phyloP scores from a whole-genome alignment of 2,329 filamentous ascomycete genomes.

The Drechslerella coelobrocha region DNA sequence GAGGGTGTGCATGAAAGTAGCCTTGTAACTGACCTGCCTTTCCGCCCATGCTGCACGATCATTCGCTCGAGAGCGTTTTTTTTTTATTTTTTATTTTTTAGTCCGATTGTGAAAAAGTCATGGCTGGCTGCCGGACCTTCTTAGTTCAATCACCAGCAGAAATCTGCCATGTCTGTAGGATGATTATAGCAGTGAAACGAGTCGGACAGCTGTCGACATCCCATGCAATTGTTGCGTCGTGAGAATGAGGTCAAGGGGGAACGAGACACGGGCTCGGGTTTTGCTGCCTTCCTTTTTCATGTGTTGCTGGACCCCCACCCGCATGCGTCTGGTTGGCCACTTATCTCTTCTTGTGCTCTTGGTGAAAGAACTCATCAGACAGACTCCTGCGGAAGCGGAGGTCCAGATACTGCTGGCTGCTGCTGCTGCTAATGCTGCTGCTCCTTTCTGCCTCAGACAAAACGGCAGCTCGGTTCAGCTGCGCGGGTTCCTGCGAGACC shows the following conservation, averaged over 20 bases:
- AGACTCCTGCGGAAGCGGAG: not conserved
- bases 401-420: not conserved
- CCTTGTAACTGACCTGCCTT: constrained; percentile 45
- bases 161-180: not conserved
- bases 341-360: not conserved
- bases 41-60: constrained; percentile 45
- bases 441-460: not conserved
- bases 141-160: constrained; percentile 14
- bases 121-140: constrained; percentile 30
- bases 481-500: not conserved
- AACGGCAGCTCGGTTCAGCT: not conserved
- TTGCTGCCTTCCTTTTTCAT: constrained; percentile 41
- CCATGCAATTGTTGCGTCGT: not conserved
- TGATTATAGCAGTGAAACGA: too few relatives aligned
- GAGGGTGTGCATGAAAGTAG: constrained; percentile 32
- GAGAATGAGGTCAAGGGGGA: constrained; percentile 3
- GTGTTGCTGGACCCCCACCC: constrained; percentile 37
- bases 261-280: constrained; percentile 1
- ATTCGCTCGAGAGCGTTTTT: constrained; percentile 26
- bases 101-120: constrained; percentile 12
- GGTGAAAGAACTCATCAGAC: constrained; percentile 20
- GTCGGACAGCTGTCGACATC: not conserved
- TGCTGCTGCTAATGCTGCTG: not conserved
- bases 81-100: not conserved
- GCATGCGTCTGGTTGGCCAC: not conserved